Base-by-base conservation (phyloP, 2,329 filamentous ascomycete genomes). In the Penicillium sp. region DNA sequence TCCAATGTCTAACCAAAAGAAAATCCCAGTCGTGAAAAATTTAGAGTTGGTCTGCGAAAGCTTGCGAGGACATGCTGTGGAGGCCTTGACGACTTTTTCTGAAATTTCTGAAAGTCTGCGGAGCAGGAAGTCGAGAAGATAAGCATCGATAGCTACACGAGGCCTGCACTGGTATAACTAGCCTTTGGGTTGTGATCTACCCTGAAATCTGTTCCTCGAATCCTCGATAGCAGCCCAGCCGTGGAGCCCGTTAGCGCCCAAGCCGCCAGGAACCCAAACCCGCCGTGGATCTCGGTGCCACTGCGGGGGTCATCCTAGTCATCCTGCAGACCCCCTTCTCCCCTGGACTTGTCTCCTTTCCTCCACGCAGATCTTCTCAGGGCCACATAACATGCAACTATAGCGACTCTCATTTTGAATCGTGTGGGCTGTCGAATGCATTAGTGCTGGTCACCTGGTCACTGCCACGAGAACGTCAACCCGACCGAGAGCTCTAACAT, bases 241-340 rank as follows among this genome's bases (percentile, higher is more conserved):
- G 47, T 50, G 48, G 48, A 50, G 48, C 48, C 48, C 15, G 35
- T 42, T 28, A 28, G 50, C 50, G 50, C 38, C 51, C 22, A n/a
- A 52, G 49, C 38, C 49, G 49, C 37, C 49, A 52, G 49, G 49
- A 41, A 52, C 49, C 49, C 49, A 51, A 51, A 51, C 49, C 49
- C 38, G 49, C 49, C 17, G 49, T 31, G 35, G 49, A 52, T 52
- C 49, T 52, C 49, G n/a, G 35, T 52, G 49, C 49, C 5, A 22
- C 22, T 22, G 22, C 22, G 49, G 49, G 35, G 49, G 15, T 17
- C 14, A 39, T 39, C 49, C 22, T 41, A 2, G 49, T 25, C 25
- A 28, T 31, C 49, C 38, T 38, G 25, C n/a, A 35, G 43, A 50
- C 31, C 48, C 31, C 48, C 48, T 50, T 50, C 31, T 12, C 8